These are phyloP conservation scores for Globisporangium radiosum DNA, from an alignment of 352 stramenopile genomes.

Conservation along the genomic window DNA sequence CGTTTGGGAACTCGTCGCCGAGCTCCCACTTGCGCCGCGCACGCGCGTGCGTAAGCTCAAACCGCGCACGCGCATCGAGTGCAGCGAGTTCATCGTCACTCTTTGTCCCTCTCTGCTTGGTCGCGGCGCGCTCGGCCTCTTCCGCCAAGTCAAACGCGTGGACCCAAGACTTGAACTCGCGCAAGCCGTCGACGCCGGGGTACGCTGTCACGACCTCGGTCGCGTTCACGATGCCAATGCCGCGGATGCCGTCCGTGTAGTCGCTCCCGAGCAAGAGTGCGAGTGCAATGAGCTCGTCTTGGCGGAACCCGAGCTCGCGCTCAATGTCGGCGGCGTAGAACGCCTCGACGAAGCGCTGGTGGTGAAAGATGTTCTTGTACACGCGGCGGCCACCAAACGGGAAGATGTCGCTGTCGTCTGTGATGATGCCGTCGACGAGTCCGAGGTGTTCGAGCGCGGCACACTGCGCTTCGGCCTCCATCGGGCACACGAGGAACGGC, in stretches of 20 bases:
- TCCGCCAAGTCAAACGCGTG: conserved; percentile 51
- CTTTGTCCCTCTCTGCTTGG: conserved; percentile 42
- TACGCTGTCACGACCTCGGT: conserved; percentile 75
- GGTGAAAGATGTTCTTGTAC: conserved; percentile 99
- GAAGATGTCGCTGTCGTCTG: conserved; percentile 95
- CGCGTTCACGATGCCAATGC: conserved; percentile 83
- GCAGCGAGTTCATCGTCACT: conserved; percentile 34
- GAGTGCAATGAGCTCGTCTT: conserved; percentile 87
- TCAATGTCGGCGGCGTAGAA: conserved; percentile 93
- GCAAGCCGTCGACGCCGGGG: conserved; percentile 78
- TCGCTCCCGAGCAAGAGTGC: conserved; percentile 95
- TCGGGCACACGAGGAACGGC: conserved; percentile 98
- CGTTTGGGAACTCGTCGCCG: conserved; percentile 91
- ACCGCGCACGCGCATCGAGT: conserved; percentile 54
- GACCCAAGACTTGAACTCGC: conserved; percentile 79
- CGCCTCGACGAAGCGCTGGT: conserved; percentile 98
- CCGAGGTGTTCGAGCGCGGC: conserved; percentile 92
- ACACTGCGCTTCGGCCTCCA: conserved; percentile 99
- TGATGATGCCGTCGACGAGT: conserved; percentile 97
- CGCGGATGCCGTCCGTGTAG: conserved; percentile 87
- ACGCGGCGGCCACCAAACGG: conserved; percentile 92
- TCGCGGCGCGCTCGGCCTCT: conserved; percentile 34
- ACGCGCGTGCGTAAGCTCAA: conserved; percentile 90
- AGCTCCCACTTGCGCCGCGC: conserved; percentile 89
- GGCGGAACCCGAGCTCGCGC: conserved; percentile 89